Evolutionary conservation across 1,139 yeast species (phyloP).

Genomic region (Sugiyamaella castrensis): DNA sequence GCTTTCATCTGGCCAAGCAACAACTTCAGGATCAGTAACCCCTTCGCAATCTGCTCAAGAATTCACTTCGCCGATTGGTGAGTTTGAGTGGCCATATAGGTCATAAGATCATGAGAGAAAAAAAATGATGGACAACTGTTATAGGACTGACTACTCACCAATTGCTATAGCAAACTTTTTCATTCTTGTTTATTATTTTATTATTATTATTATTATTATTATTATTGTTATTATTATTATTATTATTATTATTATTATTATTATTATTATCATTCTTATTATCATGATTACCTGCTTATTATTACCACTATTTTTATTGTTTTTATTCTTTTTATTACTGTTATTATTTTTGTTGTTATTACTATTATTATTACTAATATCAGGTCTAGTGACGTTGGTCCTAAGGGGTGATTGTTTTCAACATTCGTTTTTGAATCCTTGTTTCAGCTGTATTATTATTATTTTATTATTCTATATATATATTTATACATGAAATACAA

Average conservation of each 20-base stretch:
- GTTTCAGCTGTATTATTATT: neutral
- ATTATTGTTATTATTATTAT: constrained; percentile 6
- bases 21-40: constrained; percentile 9
- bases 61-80: constrained; percentile 9
- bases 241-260: constrained; percentile 13
- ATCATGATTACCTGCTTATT: constrained; percentile 5
- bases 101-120: neutral
- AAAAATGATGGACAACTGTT: constrained; percentile 4
- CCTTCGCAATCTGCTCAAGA: constrained; percentile 13
- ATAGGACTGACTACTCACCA: neutral
- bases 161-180: too few relatives aligned
- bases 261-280: constrained; percentile 12
- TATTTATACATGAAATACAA: neutral
- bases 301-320: neutral
- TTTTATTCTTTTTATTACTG: too few relatives aligned
- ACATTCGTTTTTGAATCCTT: neutral
- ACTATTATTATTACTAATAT: too few relatives aligned
- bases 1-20: constrained; percentile 20
- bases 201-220: constrained; percentile 7
- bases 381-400: too few relatives aligned
- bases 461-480: neutral
- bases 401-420: neutral
- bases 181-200: constrained; percentile 7
- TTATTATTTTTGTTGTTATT: too few relatives aligned
- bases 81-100: constrained; percentile 14